A percentile compares a stretch with the other conserved stretches of the same genome.
phyloP scores from a whole-genome alignment of 805 yeast species.

The Zygosaccharomyces rouxii region DNA sequence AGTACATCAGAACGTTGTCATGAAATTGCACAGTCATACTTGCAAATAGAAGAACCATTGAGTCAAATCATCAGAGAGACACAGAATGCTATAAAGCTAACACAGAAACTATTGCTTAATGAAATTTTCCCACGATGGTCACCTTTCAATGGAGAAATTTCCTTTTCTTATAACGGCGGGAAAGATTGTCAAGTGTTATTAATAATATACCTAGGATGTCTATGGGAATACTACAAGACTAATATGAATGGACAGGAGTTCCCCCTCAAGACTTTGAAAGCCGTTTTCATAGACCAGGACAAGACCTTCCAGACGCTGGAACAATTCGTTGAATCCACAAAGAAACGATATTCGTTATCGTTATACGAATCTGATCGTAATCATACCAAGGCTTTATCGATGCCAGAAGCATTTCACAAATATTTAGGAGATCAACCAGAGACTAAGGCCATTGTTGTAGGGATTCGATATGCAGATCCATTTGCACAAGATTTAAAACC shows the following conservation, averaged over 20 bases:
- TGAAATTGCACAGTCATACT: constrained; percentile 26
- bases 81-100: constrained; percentile 27
- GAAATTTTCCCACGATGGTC: constrained; percentile 31
- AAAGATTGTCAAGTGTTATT: constrained; percentile 93
- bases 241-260: constrained; percentile 26
- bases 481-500: constrained; percentile 55
- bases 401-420: constrained; percentile 66
- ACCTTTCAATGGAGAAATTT: constrained; percentile 45
- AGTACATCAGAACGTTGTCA: constrained; percentile 26
- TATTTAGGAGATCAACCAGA: constrained; percentile 51
- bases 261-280: constrained; percentile 31
- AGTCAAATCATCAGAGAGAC: constrained; percentile 24
- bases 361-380: constrained; percentile 36
- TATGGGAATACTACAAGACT: constrained; percentile 28
- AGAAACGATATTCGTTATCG: constrained; percentile 50
- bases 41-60: constrained; percentile 13
- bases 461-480: constrained; percentile 86
- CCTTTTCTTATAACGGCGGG: constrained; percentile 92
- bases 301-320: constrained; percentile 68
- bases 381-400: constrained; percentile 28
- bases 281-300: constrained; percentile 74
- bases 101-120: constrained; percentile 21
- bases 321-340: constrained; percentile 56
- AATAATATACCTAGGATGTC: constrained; percentile 61
- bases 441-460: constrained; percentile 76